phyloP scores from a whole-genome alignment of 306 rosid species.

The Corylus heterophylla region DNA sequence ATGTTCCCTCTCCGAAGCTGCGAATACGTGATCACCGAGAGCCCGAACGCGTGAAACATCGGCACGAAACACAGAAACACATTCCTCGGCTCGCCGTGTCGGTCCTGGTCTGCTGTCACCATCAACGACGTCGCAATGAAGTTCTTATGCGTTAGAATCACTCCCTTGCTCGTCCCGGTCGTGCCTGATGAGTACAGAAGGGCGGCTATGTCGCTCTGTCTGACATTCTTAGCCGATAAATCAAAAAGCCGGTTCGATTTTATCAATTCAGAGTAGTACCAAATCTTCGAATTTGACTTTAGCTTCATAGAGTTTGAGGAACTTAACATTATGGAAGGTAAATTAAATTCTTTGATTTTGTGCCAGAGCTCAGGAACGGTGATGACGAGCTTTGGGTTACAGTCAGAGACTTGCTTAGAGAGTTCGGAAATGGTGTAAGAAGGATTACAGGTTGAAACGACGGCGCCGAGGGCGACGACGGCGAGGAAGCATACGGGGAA shows the following conservation, averaged over 20 bases:
- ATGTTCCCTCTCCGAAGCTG: conserved; percentile 48
- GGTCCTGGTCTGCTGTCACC: conserved; percentile 38
- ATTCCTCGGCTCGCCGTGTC: conserved; percentile 28
- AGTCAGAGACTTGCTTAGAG: conserved; percentile 38
- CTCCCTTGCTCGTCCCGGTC: conserved; percentile 56
- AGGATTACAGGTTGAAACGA: conserved; percentile 38
- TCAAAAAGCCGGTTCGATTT: conserved; percentile 1
- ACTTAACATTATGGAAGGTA: conserved; percentile 29
- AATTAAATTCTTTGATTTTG: conserved; percentile 17
- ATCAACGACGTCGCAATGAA: conserved; percentile 43
- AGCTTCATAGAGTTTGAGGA: not conserved
- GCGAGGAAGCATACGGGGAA: conserved; percentile 30
- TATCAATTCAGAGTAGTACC: conserved; percentile 34
- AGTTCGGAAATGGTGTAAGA: conserved; percentile 31
- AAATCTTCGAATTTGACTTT: not conserved
- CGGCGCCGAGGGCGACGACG: conserved; percentile 25
- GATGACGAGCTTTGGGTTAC: conserved; percentile 40
- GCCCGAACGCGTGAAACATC: conserved; percentile 48
- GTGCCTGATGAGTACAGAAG: conserved; percentile 57
- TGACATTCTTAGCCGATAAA: conserved; percentile 4
- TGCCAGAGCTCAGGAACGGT: conserved; percentile 34
- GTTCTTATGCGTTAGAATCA: conserved; percentile 47
- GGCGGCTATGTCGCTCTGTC: conserved; percentile 47
- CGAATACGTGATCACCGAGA: conserved; percentile 24
- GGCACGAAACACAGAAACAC: conserved; percentile 48